Evolutionary conservation across 768 basidiomycete genomes (phyloP).

Genomic region (Tephrocybe sp.): DNA sequence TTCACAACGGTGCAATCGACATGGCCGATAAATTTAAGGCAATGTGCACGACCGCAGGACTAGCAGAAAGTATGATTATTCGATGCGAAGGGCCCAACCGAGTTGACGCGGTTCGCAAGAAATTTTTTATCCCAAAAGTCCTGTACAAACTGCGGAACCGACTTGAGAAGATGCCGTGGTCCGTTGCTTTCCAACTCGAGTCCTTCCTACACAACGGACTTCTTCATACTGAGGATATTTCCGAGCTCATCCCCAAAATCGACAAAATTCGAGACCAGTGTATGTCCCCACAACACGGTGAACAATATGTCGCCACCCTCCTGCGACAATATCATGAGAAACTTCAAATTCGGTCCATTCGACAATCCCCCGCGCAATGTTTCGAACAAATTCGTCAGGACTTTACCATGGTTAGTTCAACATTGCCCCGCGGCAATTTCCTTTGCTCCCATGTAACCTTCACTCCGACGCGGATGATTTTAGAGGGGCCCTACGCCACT

Average conservation of each 20-base stretch:
- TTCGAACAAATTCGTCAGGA: slow-evolving; percentile 35
- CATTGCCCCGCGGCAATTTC: slow-evolving; percentile 41
- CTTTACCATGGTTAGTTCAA: slow-evolving; percentile 22
- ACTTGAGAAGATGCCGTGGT: slow-evolving; percentile 54
- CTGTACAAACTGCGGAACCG: slow-evolving; percentile 44
- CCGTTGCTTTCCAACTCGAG: slow-evolving; percentile 75
- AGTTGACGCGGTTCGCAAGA: slow-evolving; percentile 48
- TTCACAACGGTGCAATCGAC: slow-evolving; percentile 48
- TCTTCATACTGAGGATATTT: slow-evolving; percentile 59
- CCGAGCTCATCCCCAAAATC: slow-evolving; percentile 42
- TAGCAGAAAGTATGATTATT: slow-evolving; percentile 32
- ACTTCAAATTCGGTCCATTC: slow-evolving; percentile 40
- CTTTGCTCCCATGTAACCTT: slow-evolving; percentile 74
- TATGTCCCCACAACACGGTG: slow-evolving; percentile 19
- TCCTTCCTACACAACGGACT: slow-evolving; percentile 60
- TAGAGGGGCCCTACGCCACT: slow-evolving; percentile 74
- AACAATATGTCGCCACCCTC: slow-evolving; percentile 39
- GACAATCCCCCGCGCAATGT: slow-evolving; percentile 41
- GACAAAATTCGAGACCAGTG: slow-evolving; percentile 42
- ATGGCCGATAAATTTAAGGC: slow-evolving; percentile 47
- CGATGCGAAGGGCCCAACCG: slow-evolving; percentile 28
- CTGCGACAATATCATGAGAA: slow-evolving; percentile 53
- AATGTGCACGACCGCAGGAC: slow-evolving; percentile 51
- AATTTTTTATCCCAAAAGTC: slow-evolving; percentile 48
- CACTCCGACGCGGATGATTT: slow-evolving; percentile 67